Conservation (phyloP, 83 land plant genomes). For the Thuja plicata region DNA sequence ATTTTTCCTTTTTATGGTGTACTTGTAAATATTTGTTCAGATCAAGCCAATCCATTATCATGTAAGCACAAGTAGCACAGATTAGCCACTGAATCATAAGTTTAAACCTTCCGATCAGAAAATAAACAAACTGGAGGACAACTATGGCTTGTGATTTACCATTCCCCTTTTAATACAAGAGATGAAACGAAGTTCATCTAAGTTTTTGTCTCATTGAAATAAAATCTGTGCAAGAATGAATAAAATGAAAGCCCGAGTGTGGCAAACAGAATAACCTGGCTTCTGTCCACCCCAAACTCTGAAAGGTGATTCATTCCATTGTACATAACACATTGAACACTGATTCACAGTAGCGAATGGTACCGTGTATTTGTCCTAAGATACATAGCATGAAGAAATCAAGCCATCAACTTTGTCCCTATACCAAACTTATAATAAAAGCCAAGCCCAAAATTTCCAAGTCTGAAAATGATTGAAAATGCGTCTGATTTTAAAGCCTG, state of each 20-base stretch:
- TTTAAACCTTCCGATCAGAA: neutral
- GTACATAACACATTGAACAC: neutral
- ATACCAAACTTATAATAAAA: neutral
- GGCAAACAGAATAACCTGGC: neutral
- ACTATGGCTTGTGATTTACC: neutral
- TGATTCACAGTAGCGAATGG: neutral
- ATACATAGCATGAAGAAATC: neutral
- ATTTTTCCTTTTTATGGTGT: neutral
- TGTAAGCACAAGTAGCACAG: neutral
- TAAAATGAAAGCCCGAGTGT: neutral
- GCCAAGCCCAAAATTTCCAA: neutral
- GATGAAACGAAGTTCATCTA: neutral
- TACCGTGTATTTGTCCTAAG: neutral
- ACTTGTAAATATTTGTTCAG: neutral
- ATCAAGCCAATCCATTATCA: neutral
- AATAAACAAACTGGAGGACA: neutral
- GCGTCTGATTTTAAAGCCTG: neutral
- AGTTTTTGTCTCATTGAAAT: neutral
- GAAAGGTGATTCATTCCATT: neutral
- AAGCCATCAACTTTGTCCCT: neutral
- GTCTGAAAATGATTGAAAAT: neutral
- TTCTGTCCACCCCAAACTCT: neutral
- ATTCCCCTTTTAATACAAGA: neutral
- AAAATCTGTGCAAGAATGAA: neutral
- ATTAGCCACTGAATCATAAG: neutral